Evolutionary conservation across 176 grass and related monocot species (phyloP).

Genomic region (Echinochloa phyllopogon): DNA sequence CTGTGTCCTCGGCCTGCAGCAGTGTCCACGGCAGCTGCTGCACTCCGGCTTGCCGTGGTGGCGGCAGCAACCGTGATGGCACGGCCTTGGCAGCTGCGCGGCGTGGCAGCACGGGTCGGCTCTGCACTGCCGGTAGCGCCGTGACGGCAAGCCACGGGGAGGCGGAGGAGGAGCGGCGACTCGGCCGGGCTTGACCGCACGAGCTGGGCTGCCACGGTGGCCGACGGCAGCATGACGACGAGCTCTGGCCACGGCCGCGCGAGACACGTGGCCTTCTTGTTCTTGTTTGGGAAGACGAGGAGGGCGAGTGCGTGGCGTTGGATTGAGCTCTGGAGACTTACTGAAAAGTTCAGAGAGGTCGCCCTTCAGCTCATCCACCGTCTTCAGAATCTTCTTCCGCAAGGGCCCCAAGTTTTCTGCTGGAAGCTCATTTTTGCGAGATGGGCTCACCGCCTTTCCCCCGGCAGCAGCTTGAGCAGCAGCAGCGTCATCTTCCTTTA

Average conservation of each 20-base stretch:
- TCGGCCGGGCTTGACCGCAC: not conserved
- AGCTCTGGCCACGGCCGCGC: slow-evolving; percentile 13
- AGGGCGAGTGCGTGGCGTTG: slow-evolving; percentile 19
- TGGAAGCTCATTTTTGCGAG: not conserved
- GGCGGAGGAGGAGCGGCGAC: not conserved
- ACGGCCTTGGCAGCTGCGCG: not conserved
- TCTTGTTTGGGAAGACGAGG: slow-evolving; percentile 27
- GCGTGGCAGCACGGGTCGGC: not conserved
- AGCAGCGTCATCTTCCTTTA: not conserved
- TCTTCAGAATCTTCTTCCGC: slow-evolving; percentile 68
- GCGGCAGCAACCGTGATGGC: slow-evolving; percentile 37
- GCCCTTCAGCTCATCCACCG: slow-evolving; percentile 72
- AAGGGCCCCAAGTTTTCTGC: slow-evolving; percentile 32
- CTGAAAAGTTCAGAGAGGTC: slow-evolving; percentile 78
- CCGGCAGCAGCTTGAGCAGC: not conserved
- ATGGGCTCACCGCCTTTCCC: slow-evolving; percentile 36
- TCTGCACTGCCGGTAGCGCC: slow-evolving; percentile 47
- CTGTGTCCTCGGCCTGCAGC: slow-evolving; percentile 26
- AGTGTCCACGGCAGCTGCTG: slow-evolving; percentile 49
- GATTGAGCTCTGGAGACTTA: slow-evolving; percentile 49
- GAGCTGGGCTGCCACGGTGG: not conserved
- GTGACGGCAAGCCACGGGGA: slow-evolving; percentile 42
- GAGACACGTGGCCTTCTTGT: slow-evolving; percentile 7
- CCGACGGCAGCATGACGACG: not conserved
- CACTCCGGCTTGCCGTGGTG: slow-evolving; percentile 29